phyloP scores from a whole-genome alignment of 139 green algal genomes.

The Closterium sp. region DNA sequence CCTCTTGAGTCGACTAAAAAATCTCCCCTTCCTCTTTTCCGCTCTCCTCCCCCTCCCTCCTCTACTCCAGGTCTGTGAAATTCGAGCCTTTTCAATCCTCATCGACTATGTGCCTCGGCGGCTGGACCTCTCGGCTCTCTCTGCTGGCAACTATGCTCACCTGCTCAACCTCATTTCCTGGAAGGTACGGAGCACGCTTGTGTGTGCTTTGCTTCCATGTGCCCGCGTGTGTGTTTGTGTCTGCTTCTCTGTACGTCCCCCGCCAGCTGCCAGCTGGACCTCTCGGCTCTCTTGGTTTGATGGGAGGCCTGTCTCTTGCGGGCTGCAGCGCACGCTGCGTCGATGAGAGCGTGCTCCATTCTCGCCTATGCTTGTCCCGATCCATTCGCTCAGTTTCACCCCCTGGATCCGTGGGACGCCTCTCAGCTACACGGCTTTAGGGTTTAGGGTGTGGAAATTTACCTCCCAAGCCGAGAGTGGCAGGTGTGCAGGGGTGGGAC shows the following conservation, averaged over 20 bases:
- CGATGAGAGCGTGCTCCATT: no score
- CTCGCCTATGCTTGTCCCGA: no score
- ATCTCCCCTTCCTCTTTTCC: background rate
- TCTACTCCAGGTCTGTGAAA: background rate
- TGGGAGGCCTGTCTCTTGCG: no score
- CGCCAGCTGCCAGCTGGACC: no score
- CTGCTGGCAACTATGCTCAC: conserved; percentile 7
- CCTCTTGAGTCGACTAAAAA: no score
- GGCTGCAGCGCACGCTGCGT: no score
- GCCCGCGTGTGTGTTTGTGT: no score
- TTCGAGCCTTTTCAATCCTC: background rate
- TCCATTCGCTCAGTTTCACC: no score
- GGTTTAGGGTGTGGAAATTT: background rate
- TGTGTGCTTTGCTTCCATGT: no score
- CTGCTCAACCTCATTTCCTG: conserved; percentile 18
- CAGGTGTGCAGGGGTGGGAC: background rate
- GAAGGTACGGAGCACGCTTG: background rate
- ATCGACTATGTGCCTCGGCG: conserved; percentile 18
- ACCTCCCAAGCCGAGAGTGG: background rate
- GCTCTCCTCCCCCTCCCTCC: background rate
- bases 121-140: background rate
- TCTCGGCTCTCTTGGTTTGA: no score
- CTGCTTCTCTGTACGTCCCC: no score
- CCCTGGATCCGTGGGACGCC: no score
- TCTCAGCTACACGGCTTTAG: background rate